Evolutionary conservation across 805 yeast species (phyloP), one percentile per base, ranked within the genome.

Genomic region (Blastobotrys robertii): DNA sequence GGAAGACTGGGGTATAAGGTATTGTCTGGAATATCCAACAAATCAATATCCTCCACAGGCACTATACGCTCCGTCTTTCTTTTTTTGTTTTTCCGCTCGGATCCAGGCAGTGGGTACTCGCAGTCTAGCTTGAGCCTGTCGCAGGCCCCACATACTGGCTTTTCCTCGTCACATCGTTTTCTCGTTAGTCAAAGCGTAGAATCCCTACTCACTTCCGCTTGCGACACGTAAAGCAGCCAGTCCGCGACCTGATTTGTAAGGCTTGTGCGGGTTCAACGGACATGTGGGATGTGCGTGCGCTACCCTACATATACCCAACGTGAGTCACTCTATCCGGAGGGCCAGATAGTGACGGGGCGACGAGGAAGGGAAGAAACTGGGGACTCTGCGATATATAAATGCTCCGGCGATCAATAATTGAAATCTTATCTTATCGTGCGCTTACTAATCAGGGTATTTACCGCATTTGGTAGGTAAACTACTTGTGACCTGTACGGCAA

Each of bases 171-270:
- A 50, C 94, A 84, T 43, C 87, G 69, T 57, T 82, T 84, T 48
- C 48, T 47, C 13, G 8, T 10, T n/a, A 37, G 15, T n/a, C 10
- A 4, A 16, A 11, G 15, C 15, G 33, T 11, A 9, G 25, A 10
- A 4, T 4, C n/a, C 11, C 4, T 25, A 47, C 52, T 47, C 30
- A 47, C 67, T 84, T 84, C 19, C 94, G 63, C 46, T 73, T 75
- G 37, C 92, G 72, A 52, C 94, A 84, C 1, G 94, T 81, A 35
- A 81, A 64, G 57, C 94, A 84, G 0, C 94, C 94, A 7, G 69
- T 50, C 2, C 65, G 52, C 32, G 57, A 51, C 16, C 58, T 34
- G 25, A 19, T 19, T 19, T 19, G 25, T 19, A 19, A 19, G 25
- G 25, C 25, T 19, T 34, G 39, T n/a, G 31, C 13, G 39, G n/a